Conservation (phyloP, 2,329 filamentous ascomycete species). For the Colletotrichum sp. region DNA sequence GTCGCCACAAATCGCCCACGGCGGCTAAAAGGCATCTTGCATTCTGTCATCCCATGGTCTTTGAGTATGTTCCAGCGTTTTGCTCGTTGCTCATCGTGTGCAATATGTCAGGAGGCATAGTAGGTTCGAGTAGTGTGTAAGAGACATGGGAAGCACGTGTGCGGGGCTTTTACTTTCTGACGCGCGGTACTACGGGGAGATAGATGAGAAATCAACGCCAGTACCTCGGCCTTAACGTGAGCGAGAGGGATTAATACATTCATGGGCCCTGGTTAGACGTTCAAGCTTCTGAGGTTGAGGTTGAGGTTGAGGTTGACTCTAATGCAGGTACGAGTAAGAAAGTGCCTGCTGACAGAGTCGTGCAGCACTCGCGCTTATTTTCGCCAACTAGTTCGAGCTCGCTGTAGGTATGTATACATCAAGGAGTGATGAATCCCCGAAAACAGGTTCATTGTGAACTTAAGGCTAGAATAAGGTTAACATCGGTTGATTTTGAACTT, state of each 20-base stretch:
- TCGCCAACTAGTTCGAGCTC: neutral
- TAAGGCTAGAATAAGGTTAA: neutral
- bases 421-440: neutral
- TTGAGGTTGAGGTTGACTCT: neutral
- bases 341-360: neutral
- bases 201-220: neutral
- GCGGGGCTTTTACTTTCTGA: neutral
- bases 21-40: neutral
- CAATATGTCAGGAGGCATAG: neutral
- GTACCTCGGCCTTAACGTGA: neutral
- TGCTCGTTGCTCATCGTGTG: neutral
- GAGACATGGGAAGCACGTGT: neutral
- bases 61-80: neutral
- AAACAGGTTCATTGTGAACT: neutral
- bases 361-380: neutral
- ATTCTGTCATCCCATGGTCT: neutral
- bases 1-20: neutral
- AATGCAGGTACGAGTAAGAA: neutral
- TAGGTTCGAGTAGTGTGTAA: neutral
- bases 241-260: neutral
- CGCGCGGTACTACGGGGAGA: neutral
- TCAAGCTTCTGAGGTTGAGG: neutral
- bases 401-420: neutral
- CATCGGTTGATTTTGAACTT: neutral
- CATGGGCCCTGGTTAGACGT: neutral